These are phyloP conservation scores for Hypomontagnella submonticulosa DNA, from an alignment of 495 filamentous ascomycete species.

Conservation along the genomic window DNA sequence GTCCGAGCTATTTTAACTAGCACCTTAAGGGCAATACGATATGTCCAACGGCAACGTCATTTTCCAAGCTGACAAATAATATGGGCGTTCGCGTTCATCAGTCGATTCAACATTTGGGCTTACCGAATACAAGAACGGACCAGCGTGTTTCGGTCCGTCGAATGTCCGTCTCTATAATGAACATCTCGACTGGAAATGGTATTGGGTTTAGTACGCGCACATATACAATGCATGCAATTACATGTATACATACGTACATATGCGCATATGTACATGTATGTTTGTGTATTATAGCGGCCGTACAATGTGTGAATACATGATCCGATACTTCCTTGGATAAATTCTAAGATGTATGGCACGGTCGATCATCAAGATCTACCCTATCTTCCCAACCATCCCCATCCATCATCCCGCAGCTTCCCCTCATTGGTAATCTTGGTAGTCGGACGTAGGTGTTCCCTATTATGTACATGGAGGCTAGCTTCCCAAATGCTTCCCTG, in stretches of 20 bases:
- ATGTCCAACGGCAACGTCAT: constrained; percentile 27
- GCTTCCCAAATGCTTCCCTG: not conserved
- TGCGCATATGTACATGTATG: too few species aligned
- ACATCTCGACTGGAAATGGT: not conserved
- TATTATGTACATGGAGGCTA: constrained; percentile 1
- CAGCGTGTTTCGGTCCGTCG: not conserved
- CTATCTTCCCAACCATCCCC: constrained; percentile 11
- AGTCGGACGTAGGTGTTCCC: constrained; percentile 44
- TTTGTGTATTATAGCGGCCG: not conserved
- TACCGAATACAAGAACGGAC: not conserved
- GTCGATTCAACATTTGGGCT: constrained; percentile 20
- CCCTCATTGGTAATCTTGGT: constrained; percentile 41
- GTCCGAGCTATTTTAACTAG: too few species aligned
- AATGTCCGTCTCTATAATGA: not conserved
- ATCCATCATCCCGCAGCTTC: constrained; percentile 31
- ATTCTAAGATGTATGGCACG: not conserved
- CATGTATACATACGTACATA: too few species aligned
- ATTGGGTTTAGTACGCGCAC: too few species aligned
- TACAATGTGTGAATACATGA: not conserved
- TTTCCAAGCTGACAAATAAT: constrained; percentile 27
- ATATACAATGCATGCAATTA: too few species aligned
- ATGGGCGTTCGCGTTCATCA: constrained; percentile 1
- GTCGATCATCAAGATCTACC: constrained; percentile 3
- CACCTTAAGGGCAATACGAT: not conserved
- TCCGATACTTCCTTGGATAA: constrained; percentile 29